Evolutionary conservation across 129 eudicot species (phyloP).

Genomic region (Logfia minima): DNA sequence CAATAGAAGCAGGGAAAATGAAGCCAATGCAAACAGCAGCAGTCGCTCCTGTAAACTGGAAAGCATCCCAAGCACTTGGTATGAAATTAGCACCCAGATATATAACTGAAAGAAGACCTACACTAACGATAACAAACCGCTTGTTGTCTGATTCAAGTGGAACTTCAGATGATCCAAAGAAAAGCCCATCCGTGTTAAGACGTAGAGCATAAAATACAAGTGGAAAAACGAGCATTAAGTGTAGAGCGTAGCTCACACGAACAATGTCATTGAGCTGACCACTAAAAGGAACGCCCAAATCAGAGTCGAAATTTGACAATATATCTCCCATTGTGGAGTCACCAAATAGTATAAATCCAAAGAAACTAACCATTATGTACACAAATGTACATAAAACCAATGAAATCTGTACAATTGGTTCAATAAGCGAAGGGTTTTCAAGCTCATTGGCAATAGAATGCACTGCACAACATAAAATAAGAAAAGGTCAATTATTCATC

Average conservation of each 20-base stretch:
- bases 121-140: slow-evolving; percentile 38
- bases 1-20: slow-evolving; percentile 55
- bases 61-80: slow-evolving; percentile 61
- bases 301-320: slow-evolving; percentile 76
- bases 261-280: slow-evolving; percentile 61
- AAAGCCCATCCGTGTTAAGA: slow-evolving; percentile 43
- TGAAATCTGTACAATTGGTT: slow-evolving; percentile 57
- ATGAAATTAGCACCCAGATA: slow-evolving; percentile 52
- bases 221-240: slow-evolving; percentile 73
- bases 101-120: slow-evolving; percentile 36
- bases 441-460: slow-evolving; percentile 68
- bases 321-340: slow-evolving; percentile 82
- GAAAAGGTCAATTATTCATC: neutral
- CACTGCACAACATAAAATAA: slow-evolving; percentile 42
- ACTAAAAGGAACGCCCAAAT: slow-evolving; percentile 78
- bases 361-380: slow-evolving; percentile 78
- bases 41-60: slow-evolving; percentile 64
- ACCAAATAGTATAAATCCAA: slow-evolving; percentile 86
- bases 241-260: slow-evolving; percentile 64
- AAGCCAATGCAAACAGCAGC: slow-evolving; percentile 57
- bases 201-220: slow-evolving; percentile 54
- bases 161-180: slow-evolving; percentile 38
- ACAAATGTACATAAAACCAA: slow-evolving; percentile 68
- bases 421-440: slow-evolving; percentile 50
- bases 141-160: slow-evolving; percentile 41